Conservation (phyloP, 2,329 filamentous ascomycete genomes). For the Sporothrix protearum region DNA sequence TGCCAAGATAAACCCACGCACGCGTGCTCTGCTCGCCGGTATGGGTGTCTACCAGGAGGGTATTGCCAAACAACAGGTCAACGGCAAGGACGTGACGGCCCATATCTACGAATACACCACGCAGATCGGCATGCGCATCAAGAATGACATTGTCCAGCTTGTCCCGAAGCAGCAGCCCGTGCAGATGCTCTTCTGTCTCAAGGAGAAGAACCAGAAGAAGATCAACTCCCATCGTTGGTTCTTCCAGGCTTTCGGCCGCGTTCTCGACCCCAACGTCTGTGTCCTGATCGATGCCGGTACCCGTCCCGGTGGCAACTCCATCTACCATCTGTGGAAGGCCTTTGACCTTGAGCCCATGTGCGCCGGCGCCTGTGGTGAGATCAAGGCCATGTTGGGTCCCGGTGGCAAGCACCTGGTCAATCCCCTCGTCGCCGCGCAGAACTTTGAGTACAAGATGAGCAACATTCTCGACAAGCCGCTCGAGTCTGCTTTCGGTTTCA, state of each 20-base stretch:
- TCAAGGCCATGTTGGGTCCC: conserved; percentile 93
- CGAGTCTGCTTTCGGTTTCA: conserved; percentile 96
- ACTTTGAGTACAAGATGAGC: conserved; percentile 99
- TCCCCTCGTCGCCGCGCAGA: conserved; percentile 91
- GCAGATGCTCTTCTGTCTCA: conserved; percentile 95
- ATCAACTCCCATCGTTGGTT: conserved; percentile 99
- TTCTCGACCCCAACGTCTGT: conserved; percentile 93
- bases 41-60: conserved; percentile 98
- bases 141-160: conserved; percentile 81
- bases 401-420: conserved; percentile 81
- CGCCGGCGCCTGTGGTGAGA: conserved; percentile 90
- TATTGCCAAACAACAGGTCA: conserved; percentile 97
- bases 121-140: conserved; percentile 81
- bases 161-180: conserved; percentile 85
- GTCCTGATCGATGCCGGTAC: conserved; percentile 95
- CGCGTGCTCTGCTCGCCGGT: conserved; percentile 81
- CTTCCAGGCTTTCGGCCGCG: conserved; percentile 91
- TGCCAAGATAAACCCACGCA: conserved; percentile 92
- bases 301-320: conserved; percentile 86
- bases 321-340: conserved; percentile 98
- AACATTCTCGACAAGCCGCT: conserved; percentile 98
- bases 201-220: conserved; percentile 99
- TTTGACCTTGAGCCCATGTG: conserved; percentile 98
- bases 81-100: conserved; percentile 90
- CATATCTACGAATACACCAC: conserved; percentile 97